A percentile compares a stretch with the other conserved stretches of the same genome.
phyloP scores from a whole-genome alignment of 768 basidiomycete species.

The Macrocybe gigantea region DNA sequence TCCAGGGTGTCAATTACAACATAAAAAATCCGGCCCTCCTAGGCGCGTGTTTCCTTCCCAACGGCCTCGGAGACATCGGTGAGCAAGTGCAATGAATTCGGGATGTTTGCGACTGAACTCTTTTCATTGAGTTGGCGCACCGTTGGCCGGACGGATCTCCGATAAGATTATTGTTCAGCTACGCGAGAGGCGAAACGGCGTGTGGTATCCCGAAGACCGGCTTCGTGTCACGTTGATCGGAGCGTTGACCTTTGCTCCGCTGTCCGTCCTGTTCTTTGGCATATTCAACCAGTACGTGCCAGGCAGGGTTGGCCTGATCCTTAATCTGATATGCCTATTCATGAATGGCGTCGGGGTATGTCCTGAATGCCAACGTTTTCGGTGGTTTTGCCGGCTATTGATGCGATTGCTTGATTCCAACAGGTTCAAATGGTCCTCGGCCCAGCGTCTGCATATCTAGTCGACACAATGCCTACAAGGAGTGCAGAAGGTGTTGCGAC shows the following conservation, averaged over 20 bases:
- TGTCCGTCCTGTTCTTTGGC: conserved; percentile 36
- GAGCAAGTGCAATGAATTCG: too few species aligned
- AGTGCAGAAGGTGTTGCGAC: conserved; percentile 44
- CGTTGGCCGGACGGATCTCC: conserved; percentile 38
- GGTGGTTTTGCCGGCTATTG: not conserved
- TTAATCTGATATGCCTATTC: conserved; percentile 13
- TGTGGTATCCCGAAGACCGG: conserved; percentile 49
- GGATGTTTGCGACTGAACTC: conserved; percentile 5
- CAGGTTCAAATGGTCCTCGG: conserved; percentile 35
- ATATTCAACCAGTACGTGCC: conserved; percentile 30
- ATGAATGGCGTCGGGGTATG: conserved; percentile 7
- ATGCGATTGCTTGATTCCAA: not conserved
- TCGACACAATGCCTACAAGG: conserved; percentile 41
- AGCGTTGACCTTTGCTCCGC: conserved; percentile 31
- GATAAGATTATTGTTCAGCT: conserved; percentile 29
- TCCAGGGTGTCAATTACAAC: conserved; percentile 35
- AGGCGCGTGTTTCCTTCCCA: conserved; percentile 37
- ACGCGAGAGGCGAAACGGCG: conserved; percentile 33
- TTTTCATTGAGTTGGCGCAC: conserved; percentile 36
- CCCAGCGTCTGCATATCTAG: conserved; percentile 38
- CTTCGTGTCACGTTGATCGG: conserved; percentile 35
- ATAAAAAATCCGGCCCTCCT: conserved; percentile 35
- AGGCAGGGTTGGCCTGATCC: conserved; percentile 16
- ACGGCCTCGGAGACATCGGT: conserved; percentile 37
- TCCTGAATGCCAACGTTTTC: too few species aligned